These are phyloP conservation scores for Boletus speciosus DNA, from an alignment of 768 basidiomycete species.

Conservation along the genomic window DNA sequence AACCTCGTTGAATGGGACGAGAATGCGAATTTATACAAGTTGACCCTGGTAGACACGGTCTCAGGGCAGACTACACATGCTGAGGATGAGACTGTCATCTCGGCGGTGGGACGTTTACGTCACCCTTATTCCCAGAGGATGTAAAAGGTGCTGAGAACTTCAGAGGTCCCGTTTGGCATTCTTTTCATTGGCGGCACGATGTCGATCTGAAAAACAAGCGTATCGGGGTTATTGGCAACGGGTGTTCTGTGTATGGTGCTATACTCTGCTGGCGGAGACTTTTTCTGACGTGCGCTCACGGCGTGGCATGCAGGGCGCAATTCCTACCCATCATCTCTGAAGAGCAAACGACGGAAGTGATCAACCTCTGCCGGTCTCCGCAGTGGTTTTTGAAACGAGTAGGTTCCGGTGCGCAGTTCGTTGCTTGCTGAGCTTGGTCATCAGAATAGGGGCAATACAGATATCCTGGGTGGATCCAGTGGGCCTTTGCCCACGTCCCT, in stretches of 20 bases:
- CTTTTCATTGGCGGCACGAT: constrained; percentile 54
- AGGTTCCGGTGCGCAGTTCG: constrained; percentile 32
- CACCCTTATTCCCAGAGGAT: neutral
- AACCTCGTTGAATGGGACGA: constrained; percentile 48
- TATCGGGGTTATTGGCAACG: constrained; percentile 63
- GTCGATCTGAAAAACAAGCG: constrained; percentile 49
- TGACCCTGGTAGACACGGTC: constrained; percentile 31
- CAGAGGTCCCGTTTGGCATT: constrained; percentile 48
- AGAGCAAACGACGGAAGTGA: constrained; percentile 47
- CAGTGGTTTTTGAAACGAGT: constrained; percentile 43
- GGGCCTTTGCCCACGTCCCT: neutral
- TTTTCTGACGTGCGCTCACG: constrained; percentile 1
- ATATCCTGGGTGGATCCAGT: neutral
- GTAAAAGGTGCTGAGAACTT: constrained; percentile 30
- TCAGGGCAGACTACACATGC: constrained; percentile 33
- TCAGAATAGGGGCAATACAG: neutral
- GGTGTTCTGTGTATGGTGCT: constrained; percentile 50
- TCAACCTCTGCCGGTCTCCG: constrained; percentile 59
- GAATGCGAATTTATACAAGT: constrained; percentile 38
- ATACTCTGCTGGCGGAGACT: constrained; percentile 8
- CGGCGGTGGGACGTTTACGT: constrained; percentile 2
- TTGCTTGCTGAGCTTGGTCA: neutral
- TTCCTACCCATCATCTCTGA: constrained; percentile 51
- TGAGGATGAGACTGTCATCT: constrained; percentile 3
- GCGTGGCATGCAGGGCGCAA: constrained; percentile 46